Base-by-base conservation (phyloP, 75 land plant species). In the Pinus tabuliformis region DNA sequence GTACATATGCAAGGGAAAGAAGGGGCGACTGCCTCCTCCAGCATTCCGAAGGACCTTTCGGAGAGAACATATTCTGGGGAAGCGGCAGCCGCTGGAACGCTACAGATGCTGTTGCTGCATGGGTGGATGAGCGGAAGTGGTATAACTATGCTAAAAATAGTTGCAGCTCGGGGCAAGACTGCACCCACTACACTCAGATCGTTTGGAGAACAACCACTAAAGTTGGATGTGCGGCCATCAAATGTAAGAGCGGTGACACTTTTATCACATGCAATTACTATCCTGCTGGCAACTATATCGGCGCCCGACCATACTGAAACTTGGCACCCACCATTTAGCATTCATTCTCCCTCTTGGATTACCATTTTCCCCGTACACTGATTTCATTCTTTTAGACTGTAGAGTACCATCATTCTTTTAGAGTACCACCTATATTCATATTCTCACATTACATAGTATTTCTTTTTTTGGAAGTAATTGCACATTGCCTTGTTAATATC, bases 171-270 rank as follows among this genome's bases (percentile, higher is more conserved):
- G 90, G 86, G 18, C 5, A 80, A 42, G 82, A 60, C 57, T 90
- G 92, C 66, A 79, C 81, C 37, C 89, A 86, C 78, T 89, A 89
- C 76, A 84, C 89, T 26, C 86, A 83, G 73, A 83, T 89, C 9
- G 88, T 90, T 59, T 88, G 90, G 93, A 60, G 77, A 21, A 73
- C 56, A 4, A 70, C 90, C 52, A 61, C 65, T 7, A 56, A 64
- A 13, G 52, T 88, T 0, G 93, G 93, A 18, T 91, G 90, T 58
- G 90, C 86, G 2, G 54, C 73, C 20, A 82, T 81, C 18, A 42
- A 1, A 39, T 91, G 92, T 74, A 65, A 26, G 65, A 77, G 60
- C 24, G 88, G 90, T 1, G 70, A 33, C 16, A 66, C 64, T 17
- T 81, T 88, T 81, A 73, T 83, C 62, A 84, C 28, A 68, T 91